Evolutionary conservation across 176 grass and related monocot genomes (phyloP), one percentile per base, ranked within the genome.

Genomic region (Sorghum bicolor): DNA sequence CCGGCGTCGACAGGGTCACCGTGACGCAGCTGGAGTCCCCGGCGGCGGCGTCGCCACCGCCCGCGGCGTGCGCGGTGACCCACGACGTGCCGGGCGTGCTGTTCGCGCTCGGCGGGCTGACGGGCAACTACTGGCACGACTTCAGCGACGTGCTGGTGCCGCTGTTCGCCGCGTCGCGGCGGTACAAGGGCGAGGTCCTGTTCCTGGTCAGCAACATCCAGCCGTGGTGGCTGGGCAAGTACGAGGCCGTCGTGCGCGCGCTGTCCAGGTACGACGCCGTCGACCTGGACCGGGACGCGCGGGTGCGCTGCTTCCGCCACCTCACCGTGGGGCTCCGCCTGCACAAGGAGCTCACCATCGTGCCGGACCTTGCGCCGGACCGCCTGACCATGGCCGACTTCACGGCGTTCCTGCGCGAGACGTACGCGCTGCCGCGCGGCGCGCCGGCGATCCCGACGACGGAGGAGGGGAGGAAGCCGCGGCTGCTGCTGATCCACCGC

Each of bases 211-310:
- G 36, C 75, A 88, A 92, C 80, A 69, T 80, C 39, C 90, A 90
- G 28, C 84, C 75, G 2, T 97, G 92, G 94, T 97, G 94, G 94
- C 70, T 97, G 4, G 83, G 60, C 79, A 97, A 94, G 85, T 97
- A 97, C n/a, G 68, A 83, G 33, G 81, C 15, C 29, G 36, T 94
- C 1, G 55, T 97, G 16, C 88, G 78, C 6, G 75, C 67, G 8
- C 64, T 97, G 20, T 90, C 94, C 1, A n/a, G 28, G 33, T 84
- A 90, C 79, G 86, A 94, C 30, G 76, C 91, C 39, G 41, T 97
- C 1, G 88, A 94, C 75, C 77, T 91, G 10, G 94, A 92, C 62
- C 55, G 74, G 0, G 94, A 93, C 70, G 25, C 52, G 0, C 15
- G 45, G 53, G 43, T 94, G 33, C 71, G 90, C 17, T 97, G 94